Evolutionary conservation across 169 alveolate species (phyloP).

Genomic region (Eimeria sp.): DNA sequence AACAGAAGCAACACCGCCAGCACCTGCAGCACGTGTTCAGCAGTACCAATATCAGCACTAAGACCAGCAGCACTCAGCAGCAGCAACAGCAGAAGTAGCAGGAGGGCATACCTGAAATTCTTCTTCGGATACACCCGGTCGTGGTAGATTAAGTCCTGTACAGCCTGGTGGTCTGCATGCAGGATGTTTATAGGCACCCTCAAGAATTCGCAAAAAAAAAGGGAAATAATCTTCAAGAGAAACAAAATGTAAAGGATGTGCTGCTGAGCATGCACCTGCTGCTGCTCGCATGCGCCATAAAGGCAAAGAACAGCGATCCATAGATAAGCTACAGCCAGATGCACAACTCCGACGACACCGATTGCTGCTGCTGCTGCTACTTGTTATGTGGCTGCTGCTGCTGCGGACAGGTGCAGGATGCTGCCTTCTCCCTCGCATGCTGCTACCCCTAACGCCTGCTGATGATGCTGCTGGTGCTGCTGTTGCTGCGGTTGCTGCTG

Average conservation of each 20-base stretch:
- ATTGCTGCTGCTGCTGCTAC: no score
- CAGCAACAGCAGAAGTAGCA: conserved; percentile 9
- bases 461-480: conserved; percentile 35
- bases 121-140: conserved; percentile 72
- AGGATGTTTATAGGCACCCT: conserved; percentile 79
- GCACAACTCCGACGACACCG: no score
- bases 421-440: background rate
- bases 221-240: conserved; percentile 5
- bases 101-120: conserved; percentile 59
- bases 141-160: conserved; percentile 57
- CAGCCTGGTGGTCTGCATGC: conserved; percentile 83
- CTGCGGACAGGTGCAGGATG: background rate
- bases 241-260: conserved; percentile 15
- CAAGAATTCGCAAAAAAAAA: conserved; percentile 53
- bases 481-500: background rate
- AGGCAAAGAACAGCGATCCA: background rate
- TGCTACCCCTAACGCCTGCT: background rate
- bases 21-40: background rate
- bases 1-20: background rate
- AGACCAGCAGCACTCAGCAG: background rate
- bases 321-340: background rate
- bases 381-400: no score
- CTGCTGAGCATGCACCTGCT: background rate
- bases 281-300: background rate
- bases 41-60: conserved; percentile 3